Conservation (phyloP, 140 eudicot species). For the Anethum foeniculum region DNA sequence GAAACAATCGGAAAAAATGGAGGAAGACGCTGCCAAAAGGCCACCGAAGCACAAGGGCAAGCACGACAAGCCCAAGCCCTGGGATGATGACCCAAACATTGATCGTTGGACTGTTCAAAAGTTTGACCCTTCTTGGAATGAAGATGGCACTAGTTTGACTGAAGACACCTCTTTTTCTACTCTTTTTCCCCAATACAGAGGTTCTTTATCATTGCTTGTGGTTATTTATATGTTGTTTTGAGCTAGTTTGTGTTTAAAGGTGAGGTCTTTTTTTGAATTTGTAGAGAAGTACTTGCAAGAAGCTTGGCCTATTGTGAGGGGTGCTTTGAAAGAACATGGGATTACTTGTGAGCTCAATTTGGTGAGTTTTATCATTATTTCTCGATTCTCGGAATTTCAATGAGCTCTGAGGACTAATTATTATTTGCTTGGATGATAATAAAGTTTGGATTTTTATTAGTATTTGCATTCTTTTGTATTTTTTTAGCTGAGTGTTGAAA, state of each 20-base stretch:
- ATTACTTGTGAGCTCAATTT: conserved; percentile 71
- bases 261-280: background rate
- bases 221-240: background rate
- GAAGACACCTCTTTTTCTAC: conserved; percentile 90
- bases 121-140: conserved; percentile 72
- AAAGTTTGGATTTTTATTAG: background rate
- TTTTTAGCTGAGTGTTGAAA: no score
- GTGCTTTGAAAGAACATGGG: conserved; percentile 58
- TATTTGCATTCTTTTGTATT: background rate
- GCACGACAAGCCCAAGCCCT: conserved; percentile 90
- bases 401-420: background rate
- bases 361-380: conserved; percentile 32
- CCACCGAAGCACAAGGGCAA: conserved; percentile 72
- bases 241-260: background rate
- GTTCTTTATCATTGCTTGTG: conserved; percentile 17
- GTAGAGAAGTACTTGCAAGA: conserved; percentile 83
- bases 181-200: conserved; percentile 86
- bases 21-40: conserved; percentile 9
- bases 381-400: background rate
- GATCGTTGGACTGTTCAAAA: conserved; percentile 80
- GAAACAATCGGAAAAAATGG: conserved; percentile 1
- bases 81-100: conserved; percentile 51
- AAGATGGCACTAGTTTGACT: conserved; percentile 46
- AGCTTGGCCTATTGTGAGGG: conserved; percentile 63
- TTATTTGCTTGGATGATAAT: background rate